Conservation (phyloP, 176 grass and related monocot genomes). For the Otatea glauca region DNA sequence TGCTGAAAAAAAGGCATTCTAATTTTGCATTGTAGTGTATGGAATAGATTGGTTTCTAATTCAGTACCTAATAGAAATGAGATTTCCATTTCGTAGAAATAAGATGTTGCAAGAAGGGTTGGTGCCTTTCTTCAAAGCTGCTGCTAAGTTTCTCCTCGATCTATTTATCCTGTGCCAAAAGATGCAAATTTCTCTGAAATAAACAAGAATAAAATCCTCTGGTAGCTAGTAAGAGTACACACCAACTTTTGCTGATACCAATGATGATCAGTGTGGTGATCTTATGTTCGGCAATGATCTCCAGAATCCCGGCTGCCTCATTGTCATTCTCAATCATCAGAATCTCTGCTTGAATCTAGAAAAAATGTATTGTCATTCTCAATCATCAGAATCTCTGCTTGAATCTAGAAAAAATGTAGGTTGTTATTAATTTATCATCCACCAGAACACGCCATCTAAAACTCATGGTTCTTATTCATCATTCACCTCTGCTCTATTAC, state of each 20-base stretch:
- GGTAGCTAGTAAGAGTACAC: neutral
- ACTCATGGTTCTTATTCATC: neutral
- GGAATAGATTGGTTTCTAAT: neutral
- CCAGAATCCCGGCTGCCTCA: constrained; percentile 21
- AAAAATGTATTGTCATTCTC: constrained; percentile 17
- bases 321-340: constrained; percentile 9
- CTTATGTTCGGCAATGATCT: neutral
- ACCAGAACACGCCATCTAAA: neutral
- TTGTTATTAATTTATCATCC: neutral
- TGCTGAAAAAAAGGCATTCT: neutral
- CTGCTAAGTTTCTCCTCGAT: constrained; percentile 27
- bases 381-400: constrained; percentile 2
- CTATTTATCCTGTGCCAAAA: constrained; percentile 8
- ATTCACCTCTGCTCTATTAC: constrained; percentile 14
- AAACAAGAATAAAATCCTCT: neutral
- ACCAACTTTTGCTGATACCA: constrained; percentile 20
- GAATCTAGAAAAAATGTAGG: constrained; percentile 13
- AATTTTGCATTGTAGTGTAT: neutral
- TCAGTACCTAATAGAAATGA: constrained; percentile 27
- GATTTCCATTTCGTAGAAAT: constrained; percentile 19
- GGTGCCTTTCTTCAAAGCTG: constrained; percentile 7
- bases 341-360: constrained; percentile 26
- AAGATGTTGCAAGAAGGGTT: constrained; percentile 21
- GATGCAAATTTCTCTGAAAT: neutral
- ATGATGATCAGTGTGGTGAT: constrained; percentile 24